phyloP scores from a whole-genome alignment of 1,284 basidiomycete species.

The Leccinum fuscescens region DNA sequence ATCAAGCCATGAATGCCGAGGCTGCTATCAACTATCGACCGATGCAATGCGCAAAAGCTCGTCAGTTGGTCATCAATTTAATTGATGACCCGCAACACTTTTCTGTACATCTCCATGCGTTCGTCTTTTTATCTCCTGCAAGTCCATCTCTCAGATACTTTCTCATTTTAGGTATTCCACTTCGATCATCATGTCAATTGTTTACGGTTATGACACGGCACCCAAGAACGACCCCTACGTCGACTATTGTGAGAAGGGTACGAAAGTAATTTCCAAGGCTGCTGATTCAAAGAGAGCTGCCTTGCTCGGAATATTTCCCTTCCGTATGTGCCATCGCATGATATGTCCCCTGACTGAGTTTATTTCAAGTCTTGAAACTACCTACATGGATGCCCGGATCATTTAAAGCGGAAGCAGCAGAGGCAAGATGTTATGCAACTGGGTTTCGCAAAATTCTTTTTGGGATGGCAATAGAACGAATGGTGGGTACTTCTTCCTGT shows the following conservation, averaged over 20 bases:
- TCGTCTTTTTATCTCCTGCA: conserved; percentile 7
- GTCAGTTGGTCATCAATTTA: conserved; percentile 24
- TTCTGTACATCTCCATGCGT: conserved; percentile 23
- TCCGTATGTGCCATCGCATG: conserved; percentile 18
- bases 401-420: conserved; percentile 23
- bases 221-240: conserved; percentile 26
- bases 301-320: conserved; percentile 25
- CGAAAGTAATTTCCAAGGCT: conserved; percentile 21
- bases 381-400: conserved; percentile 29
- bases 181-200: conserved; percentile 29
- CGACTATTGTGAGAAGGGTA: conserved; percentile 24
- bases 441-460: conserved; percentile 26
- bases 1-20: conserved; percentile 21
- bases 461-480: conserved; percentile 23
- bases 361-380: conserved; percentile 22
- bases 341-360: conserved; percentile 1
- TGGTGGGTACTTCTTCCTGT: conserved; percentile 14
- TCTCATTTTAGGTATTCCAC: conserved; percentile 23
- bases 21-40: conserved; percentile 20
- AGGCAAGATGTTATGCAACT: conserved; percentile 16
- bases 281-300: conserved; percentile 24
- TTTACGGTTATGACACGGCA: conserved; percentile 26
- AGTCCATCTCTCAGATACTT: background rate
- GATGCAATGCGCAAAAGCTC: conserved; percentile 26
- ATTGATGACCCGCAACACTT: conserved; percentile 20